phyloP scores from a whole-genome alignment of 805 yeast genomes.

The Gaillardinia entomophila region DNA sequence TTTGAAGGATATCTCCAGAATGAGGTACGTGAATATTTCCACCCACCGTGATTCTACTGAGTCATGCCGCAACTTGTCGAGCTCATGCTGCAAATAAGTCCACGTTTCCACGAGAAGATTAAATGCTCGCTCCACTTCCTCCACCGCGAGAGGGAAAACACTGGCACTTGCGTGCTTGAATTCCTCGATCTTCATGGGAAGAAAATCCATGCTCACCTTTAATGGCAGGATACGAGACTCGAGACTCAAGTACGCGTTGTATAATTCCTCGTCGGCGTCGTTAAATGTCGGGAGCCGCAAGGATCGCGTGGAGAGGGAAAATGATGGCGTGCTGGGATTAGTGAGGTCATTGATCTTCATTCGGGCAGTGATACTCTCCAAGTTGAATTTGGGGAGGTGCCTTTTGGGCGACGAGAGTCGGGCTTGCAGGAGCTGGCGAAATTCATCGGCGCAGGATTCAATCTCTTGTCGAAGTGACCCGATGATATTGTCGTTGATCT shows the following conservation, averaged over 20 bases:
- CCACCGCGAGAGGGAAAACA: background rate
- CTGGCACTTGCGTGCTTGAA: conserved; percentile 13
- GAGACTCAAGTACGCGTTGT: conserved; percentile 36
- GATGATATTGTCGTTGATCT: conserved; percentile 19
- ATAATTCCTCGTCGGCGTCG: conserved; percentile 25
- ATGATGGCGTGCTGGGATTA: conserved; percentile 2
- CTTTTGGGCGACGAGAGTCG: conserved; percentile 13
- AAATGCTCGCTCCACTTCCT: conserved; percentile 3
- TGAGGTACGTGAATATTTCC: conserved; percentile 43
- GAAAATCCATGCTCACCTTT: conserved; percentile 44
- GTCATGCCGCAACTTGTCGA: conserved; percentile 37
- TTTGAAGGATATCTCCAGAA: conserved; percentile 28
- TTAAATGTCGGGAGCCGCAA: conserved; percentile 26
- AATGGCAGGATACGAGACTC: conserved; percentile 44
- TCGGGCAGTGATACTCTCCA: conserved; percentile 14
- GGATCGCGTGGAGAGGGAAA: conserved; percentile 9
- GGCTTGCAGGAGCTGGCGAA: conserved; percentile 10
- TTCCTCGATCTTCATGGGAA: conserved; percentile 45
- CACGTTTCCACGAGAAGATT: conserved; percentile 23
- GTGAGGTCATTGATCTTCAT: conserved; percentile 17
- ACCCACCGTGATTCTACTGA: conserved; percentile 53
- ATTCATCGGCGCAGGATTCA: conserved; percentile 14
- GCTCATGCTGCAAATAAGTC: conserved; percentile 34
- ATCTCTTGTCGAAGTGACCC: conserved; percentile 19
- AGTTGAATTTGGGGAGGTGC: conserved; percentile 10